Conservation (phyloP, 805 yeast species). For the Cyberlindnera japonica region DNA sequence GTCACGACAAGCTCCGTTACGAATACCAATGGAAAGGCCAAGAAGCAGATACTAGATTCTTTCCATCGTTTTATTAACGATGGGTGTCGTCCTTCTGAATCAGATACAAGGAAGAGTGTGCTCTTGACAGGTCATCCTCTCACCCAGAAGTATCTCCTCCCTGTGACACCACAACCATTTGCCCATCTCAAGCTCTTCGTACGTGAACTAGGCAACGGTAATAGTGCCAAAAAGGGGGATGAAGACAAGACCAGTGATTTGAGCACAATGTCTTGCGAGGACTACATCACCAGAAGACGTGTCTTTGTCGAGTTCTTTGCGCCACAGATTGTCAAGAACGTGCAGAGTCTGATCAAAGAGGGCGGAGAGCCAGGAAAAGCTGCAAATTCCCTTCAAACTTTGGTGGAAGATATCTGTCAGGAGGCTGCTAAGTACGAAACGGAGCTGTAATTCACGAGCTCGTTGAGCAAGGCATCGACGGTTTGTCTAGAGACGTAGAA, state of each 20-base stretch:
- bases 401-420: conserved; percentile 11
- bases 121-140: conserved; percentile 40
- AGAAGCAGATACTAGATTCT: conserved; percentile 31
- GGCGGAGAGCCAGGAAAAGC: conserved; percentile 70
- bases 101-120: conserved; percentile 14
- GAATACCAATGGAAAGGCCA: conserved; percentile 18
- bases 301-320: conserved; percentile 51
- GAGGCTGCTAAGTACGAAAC: conserved; percentile 7
- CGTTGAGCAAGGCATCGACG: too few species aligned
- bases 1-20: conserved; percentile 31
- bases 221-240: conserved; percentile 18
- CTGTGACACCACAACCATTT: conserved; percentile 59
- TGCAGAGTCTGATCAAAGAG: conserved; percentile 51
- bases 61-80: conserved; percentile 40
- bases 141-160: conserved; percentile 49
- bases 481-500: too few species aligned
- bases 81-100: conserved; percentile 33
- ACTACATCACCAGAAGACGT: conserved; percentile 49
- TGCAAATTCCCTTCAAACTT: conserved; percentile 29
- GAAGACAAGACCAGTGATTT: conserved; percentile 30
- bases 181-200: conserved; percentile 58
- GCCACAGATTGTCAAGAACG: conserved; percentile 46
- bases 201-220: conserved; percentile 30
- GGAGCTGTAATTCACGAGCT: conserved; percentile 5
- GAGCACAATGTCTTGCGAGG: conserved; percentile 54